Evolutionary conservation across 208 protist genomes (phyloP).

Genomic region (Wallacemonas rigidus): DNA sequence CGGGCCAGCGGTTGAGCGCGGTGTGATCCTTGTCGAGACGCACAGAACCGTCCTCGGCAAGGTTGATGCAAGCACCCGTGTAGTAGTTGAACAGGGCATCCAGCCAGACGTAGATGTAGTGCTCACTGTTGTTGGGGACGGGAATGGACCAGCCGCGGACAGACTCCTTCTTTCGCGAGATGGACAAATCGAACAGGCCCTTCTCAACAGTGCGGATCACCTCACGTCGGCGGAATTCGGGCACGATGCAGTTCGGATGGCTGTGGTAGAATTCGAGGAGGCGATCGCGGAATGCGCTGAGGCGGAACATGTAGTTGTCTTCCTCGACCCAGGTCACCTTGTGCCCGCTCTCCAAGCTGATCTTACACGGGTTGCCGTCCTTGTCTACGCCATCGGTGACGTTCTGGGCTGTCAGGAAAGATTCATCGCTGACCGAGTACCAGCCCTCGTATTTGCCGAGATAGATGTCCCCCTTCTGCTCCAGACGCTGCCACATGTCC

Average conservation of each 20-base stretch:
- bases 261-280: slow-evolving; percentile 87
- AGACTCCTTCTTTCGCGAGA: slow-evolving; percentile 92
- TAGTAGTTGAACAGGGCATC: slow-evolving; percentile 99
- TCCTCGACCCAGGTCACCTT: slow-evolving; percentile 95
- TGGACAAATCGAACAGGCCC: slow-evolving; percentile 95
- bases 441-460: slow-evolving; percentile 98
- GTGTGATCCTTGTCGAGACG: slow-evolving; percentile 43
- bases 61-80: slow-evolving; percentile 75
- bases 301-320: slow-evolving; percentile 98
- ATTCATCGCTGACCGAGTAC: slow-evolving; percentile 98
- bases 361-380: slow-evolving; percentile 87
- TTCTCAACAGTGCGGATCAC: slow-evolving; percentile 86
- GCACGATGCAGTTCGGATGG: slow-evolving; percentile 91
- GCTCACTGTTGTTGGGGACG: slow-evolving; percentile 93
- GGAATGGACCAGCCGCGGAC: slow-evolving; percentile 97
- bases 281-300: slow-evolving; percentile 87
- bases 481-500: slow-evolving; percentile 90
- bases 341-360: slow-evolving; percentile 93
- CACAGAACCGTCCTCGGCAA: slow-evolving; percentile 46
- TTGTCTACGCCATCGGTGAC: slow-evolving; percentile 88
- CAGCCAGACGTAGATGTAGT: slow-evolving; percentile 99
- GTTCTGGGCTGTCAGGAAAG: slow-evolving; percentile 91
- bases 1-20: slow-evolving; percentile 67
- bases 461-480: slow-evolving; percentile 96
- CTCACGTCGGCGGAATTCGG: slow-evolving; percentile 92